These are phyloP conservation scores for Nepenthes alata DNA, from an alignment of 179 eudicot species.

Conservation along the genomic window DNA sequence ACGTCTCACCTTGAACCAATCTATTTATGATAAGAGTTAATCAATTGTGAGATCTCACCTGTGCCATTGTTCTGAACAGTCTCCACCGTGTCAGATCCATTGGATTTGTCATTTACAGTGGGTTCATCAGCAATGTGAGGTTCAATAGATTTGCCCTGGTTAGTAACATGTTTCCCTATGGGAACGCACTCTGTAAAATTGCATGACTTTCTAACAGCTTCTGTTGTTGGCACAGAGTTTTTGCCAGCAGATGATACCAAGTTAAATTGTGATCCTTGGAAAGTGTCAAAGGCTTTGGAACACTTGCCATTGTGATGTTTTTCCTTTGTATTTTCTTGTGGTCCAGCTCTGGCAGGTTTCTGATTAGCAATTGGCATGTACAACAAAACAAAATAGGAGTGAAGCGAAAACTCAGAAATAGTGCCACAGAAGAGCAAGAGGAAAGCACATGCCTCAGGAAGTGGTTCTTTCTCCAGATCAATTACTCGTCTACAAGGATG, in stretches of 20 bases:
- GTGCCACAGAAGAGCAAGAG: neutral
- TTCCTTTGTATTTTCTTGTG: conserved; percentile 17
- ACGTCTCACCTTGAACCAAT: conserved; percentile 9
- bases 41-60: conserved; percentile 15
- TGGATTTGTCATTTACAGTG: conserved; percentile 15
- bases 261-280: conserved; percentile 35
- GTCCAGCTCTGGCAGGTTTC: conserved; percentile 40
- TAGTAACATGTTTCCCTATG: conserved; percentile 8
- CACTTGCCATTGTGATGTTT: conserved; percentile 22
- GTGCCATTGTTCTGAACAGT: conserved; percentile 23
- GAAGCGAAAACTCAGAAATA: neutral
- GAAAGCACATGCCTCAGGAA: conserved; percentile 40
- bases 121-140: conserved; percentile 22
- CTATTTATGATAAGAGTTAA: neutral
- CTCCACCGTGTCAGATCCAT: conserved; percentile 26
- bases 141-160: conserved; percentile 24
- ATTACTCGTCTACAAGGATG: conserved; percentile 21
- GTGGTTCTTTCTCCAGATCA: conserved; percentile 45
- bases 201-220: conserved; percentile 22
- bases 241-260: conserved; percentile 24
- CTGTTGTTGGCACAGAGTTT: conserved; percentile 17
- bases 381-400: conserved; percentile 1
- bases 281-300: conserved; percentile 30
- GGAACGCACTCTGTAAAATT: conserved; percentile 36
- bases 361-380: conserved; percentile 14